Evolutionary conservation across 208 protist genomes (phyloP).

Genomic region (Wallacemonas sp.): DNA sequence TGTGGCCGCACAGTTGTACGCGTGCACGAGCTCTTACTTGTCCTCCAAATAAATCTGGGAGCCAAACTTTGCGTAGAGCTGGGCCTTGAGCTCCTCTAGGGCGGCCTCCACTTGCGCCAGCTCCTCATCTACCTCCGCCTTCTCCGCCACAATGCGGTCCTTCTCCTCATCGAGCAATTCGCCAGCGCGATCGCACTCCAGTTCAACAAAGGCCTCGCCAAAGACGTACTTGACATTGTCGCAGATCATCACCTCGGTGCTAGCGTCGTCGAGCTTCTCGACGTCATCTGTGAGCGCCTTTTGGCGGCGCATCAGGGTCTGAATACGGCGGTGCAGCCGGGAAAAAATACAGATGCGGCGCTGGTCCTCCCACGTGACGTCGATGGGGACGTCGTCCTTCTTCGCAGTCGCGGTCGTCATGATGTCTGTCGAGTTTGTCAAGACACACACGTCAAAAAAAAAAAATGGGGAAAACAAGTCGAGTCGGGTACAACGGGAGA

Average conservation of each 20-base stretch:
- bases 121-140: slow-evolving; percentile 55
- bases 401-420: slow-evolving; percentile 21
- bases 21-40: slow-evolving; percentile 64
- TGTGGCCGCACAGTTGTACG: too few relatives aligned
- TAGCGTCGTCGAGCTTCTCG: slow-evolving; percentile 70
- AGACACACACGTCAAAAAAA: too few relatives aligned
- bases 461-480: too few relatives aligned
- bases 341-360: slow-evolving; percentile 86
- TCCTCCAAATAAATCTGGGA: slow-evolving; percentile 91
- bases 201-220: slow-evolving; percentile 84
- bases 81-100: slow-evolving; percentile 82
- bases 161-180: slow-evolving; percentile 71
- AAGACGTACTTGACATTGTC: slow-evolving; percentile 85
- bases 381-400: slow-evolving; percentile 63
- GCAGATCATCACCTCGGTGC: slow-evolving; percentile 59
- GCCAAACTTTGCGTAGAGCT: slow-evolving; percentile 90
- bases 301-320: slow-evolving; percentile 52
- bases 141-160: slow-evolving; percentile 43
- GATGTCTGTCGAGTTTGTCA: not conserved
- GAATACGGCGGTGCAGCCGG: slow-evolving; percentile 67
- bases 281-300: slow-evolving; percentile 57
- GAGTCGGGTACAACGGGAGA: too few relatives aligned
- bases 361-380: slow-evolving; percentile 91
- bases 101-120: slow-evolving; percentile 46
- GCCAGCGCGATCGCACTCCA: slow-evolving; percentile 59